Evolutionary conservation across 2,329 filamentous ascomycete species (phyloP).

Genomic region (Phyllosticta paracitricarpa): DNA sequence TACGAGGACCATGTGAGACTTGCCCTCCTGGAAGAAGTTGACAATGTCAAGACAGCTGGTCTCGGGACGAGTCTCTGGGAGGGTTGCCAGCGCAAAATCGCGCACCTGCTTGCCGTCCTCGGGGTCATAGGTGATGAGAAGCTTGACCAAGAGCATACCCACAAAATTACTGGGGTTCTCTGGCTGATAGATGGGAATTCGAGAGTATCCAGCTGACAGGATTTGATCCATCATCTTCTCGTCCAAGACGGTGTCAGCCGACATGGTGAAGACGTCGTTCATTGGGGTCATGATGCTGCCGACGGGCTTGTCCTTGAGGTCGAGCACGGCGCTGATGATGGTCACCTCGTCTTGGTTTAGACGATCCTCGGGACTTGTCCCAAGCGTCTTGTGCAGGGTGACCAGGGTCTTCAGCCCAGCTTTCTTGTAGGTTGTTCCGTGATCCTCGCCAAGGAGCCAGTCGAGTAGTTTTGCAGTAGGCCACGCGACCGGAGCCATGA

Average conservation of each 20-base stretch:
- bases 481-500: conserved; percentile 83
- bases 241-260: conserved; percentile 86
- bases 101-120: conserved; percentile 80
- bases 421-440: conserved; percentile 97
- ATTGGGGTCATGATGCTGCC: conserved; percentile 98
- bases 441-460: conserved; percentile 83
- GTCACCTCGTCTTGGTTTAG: conserved; percentile 97
- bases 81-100: conserved; percentile 84
- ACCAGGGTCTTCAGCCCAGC: conserved; percentile 93
- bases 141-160: conserved; percentile 97
- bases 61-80: conserved; percentile 88
- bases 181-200: conserved; percentile 86
- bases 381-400: conserved; percentile 84
- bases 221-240: conserved; percentile 93
- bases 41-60: conserved; percentile 97
- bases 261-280: conserved; percentile 93
- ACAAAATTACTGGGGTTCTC: conserved; percentile 82
- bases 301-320: conserved; percentile 92
- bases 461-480: conserved; percentile 94
- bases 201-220: conserved; percentile 84
- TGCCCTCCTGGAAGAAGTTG: conserved; percentile 99
- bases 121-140: conserved; percentile 95
- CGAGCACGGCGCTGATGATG: conserved; percentile 93
- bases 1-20: conserved; percentile 96
- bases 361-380: conserved; percentile 70